phyloP scores from a whole-genome alignment of 1,284 basidiomycete species.

The Malassezia globosa region DNA sequence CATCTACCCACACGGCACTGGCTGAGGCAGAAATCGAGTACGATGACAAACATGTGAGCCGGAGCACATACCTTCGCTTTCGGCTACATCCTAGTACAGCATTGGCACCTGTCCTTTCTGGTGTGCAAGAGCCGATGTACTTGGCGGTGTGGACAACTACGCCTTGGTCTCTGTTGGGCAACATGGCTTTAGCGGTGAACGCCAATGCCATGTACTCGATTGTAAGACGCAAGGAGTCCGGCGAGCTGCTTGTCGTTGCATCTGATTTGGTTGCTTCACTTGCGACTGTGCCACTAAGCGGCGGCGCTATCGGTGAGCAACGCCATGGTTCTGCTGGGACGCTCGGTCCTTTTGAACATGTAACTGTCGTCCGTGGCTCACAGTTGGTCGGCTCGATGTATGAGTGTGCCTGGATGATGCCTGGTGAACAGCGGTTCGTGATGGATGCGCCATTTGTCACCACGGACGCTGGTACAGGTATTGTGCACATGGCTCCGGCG shows the following conservation, averaged over 20 bases:
- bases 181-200: slow-evolving; percentile 85
- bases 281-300: slow-evolving; percentile 5
- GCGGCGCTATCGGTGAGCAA: not conserved
- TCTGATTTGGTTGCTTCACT: slow-evolving; percentile 55
- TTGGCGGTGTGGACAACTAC: slow-evolving; percentile 92
- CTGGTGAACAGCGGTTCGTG: slow-evolving; percentile 49
- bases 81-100: slow-evolving; percentile 34
- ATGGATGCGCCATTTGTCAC: slow-evolving; percentile 62
- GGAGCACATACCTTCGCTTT: slow-evolving; percentile 77
- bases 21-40: slow-evolving; percentile 92
- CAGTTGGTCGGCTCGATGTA: slow-evolving; percentile 59
- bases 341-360: slow-evolving; percentile 22
- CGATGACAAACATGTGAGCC: slow-evolving; percentile 73
- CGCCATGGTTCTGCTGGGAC: not conserved
- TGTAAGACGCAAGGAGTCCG: slow-evolving; percentile 47
- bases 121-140: slow-evolving; percentile 47
- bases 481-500: slow-evolving; percentile 90
- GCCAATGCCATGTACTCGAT: slow-evolving; percentile 63
- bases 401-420: slow-evolving; percentile 56
- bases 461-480: slow-evolving; percentile 76
- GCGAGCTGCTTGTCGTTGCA: slow-evolving; percentile 57
- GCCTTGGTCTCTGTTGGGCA: slow-evolving; percentile 90
- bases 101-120: slow-evolving; percentile 35
- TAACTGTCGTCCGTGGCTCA: slow-evolving; percentile 21
- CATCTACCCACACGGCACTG: slow-evolving; percentile 81